phyloP scores from a whole-genome alignment of 2,329 filamentous ascomycete genomes.

The Diaporthe velutina region DNA sequence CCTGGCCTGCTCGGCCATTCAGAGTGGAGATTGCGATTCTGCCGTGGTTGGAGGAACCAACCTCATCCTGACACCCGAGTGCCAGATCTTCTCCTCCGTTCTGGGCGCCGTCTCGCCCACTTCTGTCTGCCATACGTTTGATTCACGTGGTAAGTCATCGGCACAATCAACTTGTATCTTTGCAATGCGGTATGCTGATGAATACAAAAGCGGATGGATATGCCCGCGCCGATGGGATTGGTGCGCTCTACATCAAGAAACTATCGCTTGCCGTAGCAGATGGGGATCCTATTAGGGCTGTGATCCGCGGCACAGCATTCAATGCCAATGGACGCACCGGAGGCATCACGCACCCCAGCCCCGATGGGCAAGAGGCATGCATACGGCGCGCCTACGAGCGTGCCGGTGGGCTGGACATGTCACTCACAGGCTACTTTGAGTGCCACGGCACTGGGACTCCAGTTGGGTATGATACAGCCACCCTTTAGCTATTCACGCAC shows the following conservation, averaged over 20 bases:
- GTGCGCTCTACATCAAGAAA: constrained; percentile 67
- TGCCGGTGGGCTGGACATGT: constrained; percentile 51
- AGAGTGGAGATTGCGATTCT: constrained; percentile 44
- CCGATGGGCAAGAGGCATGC: constrained; percentile 30
- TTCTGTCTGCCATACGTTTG: constrained; percentile 45
- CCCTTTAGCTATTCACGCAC: too few species aligned
- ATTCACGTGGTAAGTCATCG: constrained; percentile 35
- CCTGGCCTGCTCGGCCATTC: constrained; percentile 48
- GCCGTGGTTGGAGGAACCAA: constrained; percentile 46
- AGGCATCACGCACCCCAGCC: background rate
- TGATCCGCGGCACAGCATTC: constrained; percentile 63
- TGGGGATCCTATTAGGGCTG: constrained; percentile 65
- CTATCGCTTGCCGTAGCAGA: background rate
- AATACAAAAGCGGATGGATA: constrained; percentile 71
- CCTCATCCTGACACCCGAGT: constrained; percentile 45
- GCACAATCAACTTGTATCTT: too few species aligned
- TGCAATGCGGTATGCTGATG: too few species aligned
- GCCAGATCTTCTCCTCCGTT: constrained; percentile 41
- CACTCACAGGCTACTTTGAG: constrained; percentile 55
- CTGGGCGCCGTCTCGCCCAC: constrained; percentile 41
- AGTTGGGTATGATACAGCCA: constrained; percentile 54
- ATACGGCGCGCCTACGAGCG: constrained; percentile 48
- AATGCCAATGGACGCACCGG: constrained; percentile 65
- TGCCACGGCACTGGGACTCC: constrained; percentile 62
- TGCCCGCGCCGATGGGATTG: constrained; percentile 70